Evolutionary conservation across 176 grass and related monocot genomes (phyloP).

Genomic region (Aegilops umbellulata): DNA sequence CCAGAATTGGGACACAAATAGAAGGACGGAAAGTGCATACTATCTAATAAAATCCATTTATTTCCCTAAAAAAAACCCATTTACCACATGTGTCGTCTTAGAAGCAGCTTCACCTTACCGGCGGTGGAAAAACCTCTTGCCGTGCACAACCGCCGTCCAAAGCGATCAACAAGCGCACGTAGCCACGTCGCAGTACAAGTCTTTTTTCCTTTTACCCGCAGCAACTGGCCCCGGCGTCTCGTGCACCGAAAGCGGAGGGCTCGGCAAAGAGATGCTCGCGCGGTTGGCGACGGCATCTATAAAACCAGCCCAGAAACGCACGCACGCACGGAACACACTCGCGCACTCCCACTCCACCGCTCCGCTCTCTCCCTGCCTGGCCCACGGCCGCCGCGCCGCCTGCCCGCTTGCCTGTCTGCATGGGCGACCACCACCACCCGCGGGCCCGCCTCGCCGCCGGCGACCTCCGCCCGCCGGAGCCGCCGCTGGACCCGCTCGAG

Average conservation of each 20-base stretch:
- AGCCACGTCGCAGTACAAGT: neutral
- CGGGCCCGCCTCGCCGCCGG: conserved; percentile 11
- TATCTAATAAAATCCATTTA: too few species aligned
- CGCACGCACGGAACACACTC: neutral
- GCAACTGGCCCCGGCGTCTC: too few species aligned
- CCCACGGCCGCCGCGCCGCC: neutral
- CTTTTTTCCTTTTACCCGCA: neutral
- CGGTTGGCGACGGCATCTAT: conserved; percentile 3
- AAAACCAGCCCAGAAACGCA: neutral
- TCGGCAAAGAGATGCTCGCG: neutral
- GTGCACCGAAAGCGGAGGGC: neutral
- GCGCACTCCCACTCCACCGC: neutral
- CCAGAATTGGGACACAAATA: too few species aligned
- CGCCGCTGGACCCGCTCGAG: conserved; percentile 73
- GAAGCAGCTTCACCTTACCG: too few species aligned
- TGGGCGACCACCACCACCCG: conserved; percentile 36
- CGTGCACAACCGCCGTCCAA: too few species aligned
- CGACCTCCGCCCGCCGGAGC: conserved; percentile 57
- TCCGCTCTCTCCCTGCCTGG: neutral
- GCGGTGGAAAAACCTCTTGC: too few species aligned
- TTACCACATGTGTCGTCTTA: too few species aligned
- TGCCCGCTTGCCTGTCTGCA: conserved; percentile 24
- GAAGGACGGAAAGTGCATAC: too few species aligned
- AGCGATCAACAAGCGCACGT: too few species aligned
- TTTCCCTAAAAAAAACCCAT: too few species aligned